Percentiles rank a stretch among this genome's conserved stretches.
Conservation (phyloP, 2,329 filamentous ascomycete genomes). For the Xylaria sp. region DNA sequence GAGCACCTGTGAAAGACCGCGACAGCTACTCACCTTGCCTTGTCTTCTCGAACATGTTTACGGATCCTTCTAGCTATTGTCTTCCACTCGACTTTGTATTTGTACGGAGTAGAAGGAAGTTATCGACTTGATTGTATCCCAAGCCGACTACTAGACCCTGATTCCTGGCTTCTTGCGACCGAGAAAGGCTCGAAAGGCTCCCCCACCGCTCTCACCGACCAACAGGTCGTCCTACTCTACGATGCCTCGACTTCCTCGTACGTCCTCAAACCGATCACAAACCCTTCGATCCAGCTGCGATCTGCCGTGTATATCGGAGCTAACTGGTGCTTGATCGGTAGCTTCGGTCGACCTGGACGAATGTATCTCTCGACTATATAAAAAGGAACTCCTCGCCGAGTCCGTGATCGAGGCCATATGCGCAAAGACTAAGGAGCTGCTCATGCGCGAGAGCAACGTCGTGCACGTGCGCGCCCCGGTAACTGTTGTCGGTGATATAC, state of each 20-base stretch:
- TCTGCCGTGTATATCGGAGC: constrained; percentile 8
- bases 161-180: constrained; percentile 13
- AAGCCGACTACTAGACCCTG: constrained; percentile 7
- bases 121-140: constrained; percentile 13
- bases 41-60: constrained; percentile 32
- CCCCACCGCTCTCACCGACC: constrained; percentile 4
- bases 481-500: constrained; percentile 96
- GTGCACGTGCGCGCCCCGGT: constrained; percentile 94
- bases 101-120: constrained; percentile 32
- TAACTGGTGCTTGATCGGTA: constrained; percentile 34
- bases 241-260: constrained; percentile 55
- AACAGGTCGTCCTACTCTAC: constrained; percentile 14
- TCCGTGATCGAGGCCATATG: constrained; percentile 99
- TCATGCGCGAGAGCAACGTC: constrained; percentile 99
- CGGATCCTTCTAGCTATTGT: constrained; percentile 29
- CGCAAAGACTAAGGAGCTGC: constrained; percentile 95
- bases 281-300: background rate
- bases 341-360: constrained; percentile 97
- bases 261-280: constrained; percentile 25
- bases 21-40: constrained; percentile 17
- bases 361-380: constrained; percentile 94
- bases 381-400: constrained; percentile 93
- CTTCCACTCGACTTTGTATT: constrained; percentile 31
- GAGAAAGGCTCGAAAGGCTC: background rate
- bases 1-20: constrained; percentile 29